Percentiles rank a stretch among this genome's conserved stretches.
Conservation (phyloP, 2,329 filamentous ascomycete genomes). For the Cladophialophora chaetospira region DNA sequence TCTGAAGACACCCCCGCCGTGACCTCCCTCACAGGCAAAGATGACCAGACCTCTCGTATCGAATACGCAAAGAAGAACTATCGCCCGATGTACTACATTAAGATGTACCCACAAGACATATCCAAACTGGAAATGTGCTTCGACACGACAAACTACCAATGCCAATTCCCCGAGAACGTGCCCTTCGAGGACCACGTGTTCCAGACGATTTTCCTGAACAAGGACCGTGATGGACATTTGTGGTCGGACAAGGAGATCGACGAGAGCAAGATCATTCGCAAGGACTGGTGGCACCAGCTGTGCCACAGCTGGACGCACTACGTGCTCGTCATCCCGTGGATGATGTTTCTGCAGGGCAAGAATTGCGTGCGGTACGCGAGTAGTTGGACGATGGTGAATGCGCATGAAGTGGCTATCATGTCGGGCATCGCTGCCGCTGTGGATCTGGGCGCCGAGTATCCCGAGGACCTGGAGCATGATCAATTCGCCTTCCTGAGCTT, state of each 20-base stretch:
- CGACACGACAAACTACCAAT: constrained; percentile 74
- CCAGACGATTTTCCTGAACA: constrained; percentile 66
- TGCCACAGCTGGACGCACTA: constrained; percentile 65
- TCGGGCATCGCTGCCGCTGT: constrained; percentile 72
- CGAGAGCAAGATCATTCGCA: constrained; percentile 57
- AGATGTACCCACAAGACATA: constrained; percentile 55
- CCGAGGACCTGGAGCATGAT: constrained; percentile 63
- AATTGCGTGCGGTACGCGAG: constrained; percentile 65
- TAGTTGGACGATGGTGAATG: constrained; percentile 67
- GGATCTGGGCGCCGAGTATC: constrained; percentile 66
- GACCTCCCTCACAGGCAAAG: constrained; percentile 12
- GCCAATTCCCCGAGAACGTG: constrained; percentile 60
- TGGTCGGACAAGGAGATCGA: constrained; percentile 62
- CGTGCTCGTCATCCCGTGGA: constrained; percentile 64
- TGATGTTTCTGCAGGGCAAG: constrained; percentile 71
- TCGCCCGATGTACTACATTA: constrained; percentile 64
- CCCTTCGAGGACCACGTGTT: constrained; percentile 66
- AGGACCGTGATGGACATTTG: constrained; percentile 54
- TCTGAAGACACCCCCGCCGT: constrained; percentile 37
- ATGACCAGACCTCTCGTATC: constrained; percentile 26
- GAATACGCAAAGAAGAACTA: constrained; percentile 46
- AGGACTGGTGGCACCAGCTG: constrained; percentile 66
- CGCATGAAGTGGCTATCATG: constrained; percentile 70
- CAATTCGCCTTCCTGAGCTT: constrained; percentile 63
- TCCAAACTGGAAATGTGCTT: constrained; percentile 66